Percentiles rank a stretch among this genome's conserved stretches.
These are phyloP conservation scores for Pittosporum tobira DNA, from an alignment of 129 eudicot species.

Conservation along the genomic window DNA sequence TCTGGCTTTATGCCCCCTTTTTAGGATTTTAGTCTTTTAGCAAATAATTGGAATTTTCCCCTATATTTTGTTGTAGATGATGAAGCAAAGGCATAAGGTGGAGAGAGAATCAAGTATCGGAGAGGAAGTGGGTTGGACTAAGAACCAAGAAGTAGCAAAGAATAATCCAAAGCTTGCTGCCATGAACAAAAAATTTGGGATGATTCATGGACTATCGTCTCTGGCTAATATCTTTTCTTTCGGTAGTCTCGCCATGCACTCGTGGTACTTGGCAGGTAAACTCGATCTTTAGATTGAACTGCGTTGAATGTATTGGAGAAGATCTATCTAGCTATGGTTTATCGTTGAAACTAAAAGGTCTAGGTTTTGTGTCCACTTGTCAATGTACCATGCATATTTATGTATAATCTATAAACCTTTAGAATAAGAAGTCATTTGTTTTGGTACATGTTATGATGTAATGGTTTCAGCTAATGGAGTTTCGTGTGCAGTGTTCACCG, in stretches of 20 bases:
- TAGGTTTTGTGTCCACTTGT: neutral
- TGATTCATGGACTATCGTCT: constrained; percentile 97
- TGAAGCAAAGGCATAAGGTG: constrained; percentile 96
- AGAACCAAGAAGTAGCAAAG: constrained; percentile 86
- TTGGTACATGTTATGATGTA: neutral
- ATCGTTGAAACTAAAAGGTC: neutral
- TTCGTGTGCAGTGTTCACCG: neutral
- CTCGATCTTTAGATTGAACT: constrained; percentile 42
- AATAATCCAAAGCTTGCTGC: constrained; percentile 76
- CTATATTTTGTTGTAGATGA: constrained; percentile 50
- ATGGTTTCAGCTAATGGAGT: neutral
- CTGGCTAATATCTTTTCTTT: constrained; percentile 83
- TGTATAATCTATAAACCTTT: constrained; percentile 1
- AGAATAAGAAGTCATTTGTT: constrained; percentile 2
- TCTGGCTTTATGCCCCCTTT: neutral
- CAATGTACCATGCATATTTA: constrained; percentile 1
- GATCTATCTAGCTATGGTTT: constrained; percentile 2
- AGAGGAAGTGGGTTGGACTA: constrained; percentile 94
- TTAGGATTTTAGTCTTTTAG: neutral
- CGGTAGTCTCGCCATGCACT: constrained; percentile 93
- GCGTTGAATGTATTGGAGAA: neutral
- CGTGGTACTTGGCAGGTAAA: constrained; percentile 96
- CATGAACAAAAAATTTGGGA: constrained; percentile 98
- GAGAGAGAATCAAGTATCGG: constrained; percentile 93
- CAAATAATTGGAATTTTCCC: neutral